These are phyloP conservation scores for Phytopythium oedochilum DNA, from an alignment of 352 stramenopile genomes.

Conservation along the genomic window DNA sequence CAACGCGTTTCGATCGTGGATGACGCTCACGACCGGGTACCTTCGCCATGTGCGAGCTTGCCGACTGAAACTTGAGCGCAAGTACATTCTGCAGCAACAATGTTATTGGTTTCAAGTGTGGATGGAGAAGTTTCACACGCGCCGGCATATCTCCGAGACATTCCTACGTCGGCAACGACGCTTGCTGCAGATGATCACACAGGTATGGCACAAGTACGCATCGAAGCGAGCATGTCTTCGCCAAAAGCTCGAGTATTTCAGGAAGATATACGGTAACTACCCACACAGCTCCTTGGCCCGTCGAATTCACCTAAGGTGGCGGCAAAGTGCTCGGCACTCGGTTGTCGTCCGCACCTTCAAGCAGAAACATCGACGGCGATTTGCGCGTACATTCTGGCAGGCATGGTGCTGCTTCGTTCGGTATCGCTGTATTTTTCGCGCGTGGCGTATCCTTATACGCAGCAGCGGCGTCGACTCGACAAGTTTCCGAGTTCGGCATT, in stretches of 20 bases:
- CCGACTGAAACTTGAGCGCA: not conserved
- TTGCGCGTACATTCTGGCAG: conserved; percentile 7
- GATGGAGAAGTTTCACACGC: conserved; percentile 4
- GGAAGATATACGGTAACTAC: conserved; percentile 26
- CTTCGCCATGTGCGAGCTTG: not conserved
- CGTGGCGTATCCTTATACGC: conserved; percentile 8
- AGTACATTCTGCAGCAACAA: conserved; percentile 5
- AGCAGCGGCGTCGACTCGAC: not conserved
- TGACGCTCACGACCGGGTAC: not conserved
- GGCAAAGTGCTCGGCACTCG: conserved; percentile 1
- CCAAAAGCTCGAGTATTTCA: conserved; percentile 34
- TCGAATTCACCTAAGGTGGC: conserved; percentile 30
- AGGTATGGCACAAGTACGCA: conserved; percentile 11
- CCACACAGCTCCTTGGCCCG: conserved; percentile 19
- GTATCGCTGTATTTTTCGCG: conserved; percentile 14
- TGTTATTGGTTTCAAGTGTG: conserved; percentile 9
- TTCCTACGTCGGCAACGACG: not conserved
- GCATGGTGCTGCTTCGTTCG: conserved; percentile 23
- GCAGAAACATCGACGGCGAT: conserved; percentile 2
- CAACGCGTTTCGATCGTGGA: not conserved
- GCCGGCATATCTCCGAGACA: not conserved
- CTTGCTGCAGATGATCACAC: conserved; percentile 2
- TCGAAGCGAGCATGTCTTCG: conserved; percentile 9
- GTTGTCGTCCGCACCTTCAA: conserved; percentile 1
- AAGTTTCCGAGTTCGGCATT: not conserved